These are phyloP conservation scores for Xanthoconium separans DNA, from an alignment of 1,284 basidiomycete species.

Conservation along the genomic window DNA sequence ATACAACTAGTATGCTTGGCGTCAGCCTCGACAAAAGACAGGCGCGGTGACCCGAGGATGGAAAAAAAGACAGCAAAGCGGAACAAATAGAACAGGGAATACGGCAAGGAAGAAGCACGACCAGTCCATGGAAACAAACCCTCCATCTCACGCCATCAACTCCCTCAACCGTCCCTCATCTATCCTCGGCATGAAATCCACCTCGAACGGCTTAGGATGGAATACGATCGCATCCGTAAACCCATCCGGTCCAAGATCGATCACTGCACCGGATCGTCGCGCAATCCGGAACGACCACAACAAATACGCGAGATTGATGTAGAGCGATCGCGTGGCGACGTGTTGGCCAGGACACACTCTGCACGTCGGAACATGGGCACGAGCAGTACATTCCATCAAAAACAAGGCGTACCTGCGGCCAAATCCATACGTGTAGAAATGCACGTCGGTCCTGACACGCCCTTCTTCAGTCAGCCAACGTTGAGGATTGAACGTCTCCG, in stretches of 20 bases:
- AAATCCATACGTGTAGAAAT: conserved; percentile 37
- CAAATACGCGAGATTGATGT: conserved; percentile 35
- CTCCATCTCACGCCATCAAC: conserved; percentile 5
- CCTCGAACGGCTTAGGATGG: conserved; percentile 7
- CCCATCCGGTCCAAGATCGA: conserved; percentile 24
- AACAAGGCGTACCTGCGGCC: conserved; percentile 32
- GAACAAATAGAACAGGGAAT: background rate
- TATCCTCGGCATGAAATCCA: conserved; percentile 6
- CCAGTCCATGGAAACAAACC: too few species aligned
- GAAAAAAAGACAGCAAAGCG: background rate
- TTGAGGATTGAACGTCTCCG: too few species aligned
- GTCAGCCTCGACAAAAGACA: background rate
- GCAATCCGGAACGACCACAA: conserved; percentile 38
- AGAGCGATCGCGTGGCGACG: conserved; percentile 35
- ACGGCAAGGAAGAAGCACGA: too few species aligned
- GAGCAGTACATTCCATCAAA: too few species aligned
- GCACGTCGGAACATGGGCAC: background rate
- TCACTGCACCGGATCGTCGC: conserved; percentile 31
- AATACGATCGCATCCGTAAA: conserved; percentile 11
- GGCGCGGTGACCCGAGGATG: too few species aligned
- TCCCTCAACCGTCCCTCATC: conserved; percentile 5
- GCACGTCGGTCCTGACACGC: conserved; percentile 28
- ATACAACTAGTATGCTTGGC: background rate
- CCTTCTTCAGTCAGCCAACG: conserved; percentile 37
- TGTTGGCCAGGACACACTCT: conserved; percentile 25